Percentiles rank a stretch among this genome's conserved stretches.
phyloP scores from a whole-genome alignment of 495 filamentous ascomycete species.

The Penicillium turbatum region DNA sequence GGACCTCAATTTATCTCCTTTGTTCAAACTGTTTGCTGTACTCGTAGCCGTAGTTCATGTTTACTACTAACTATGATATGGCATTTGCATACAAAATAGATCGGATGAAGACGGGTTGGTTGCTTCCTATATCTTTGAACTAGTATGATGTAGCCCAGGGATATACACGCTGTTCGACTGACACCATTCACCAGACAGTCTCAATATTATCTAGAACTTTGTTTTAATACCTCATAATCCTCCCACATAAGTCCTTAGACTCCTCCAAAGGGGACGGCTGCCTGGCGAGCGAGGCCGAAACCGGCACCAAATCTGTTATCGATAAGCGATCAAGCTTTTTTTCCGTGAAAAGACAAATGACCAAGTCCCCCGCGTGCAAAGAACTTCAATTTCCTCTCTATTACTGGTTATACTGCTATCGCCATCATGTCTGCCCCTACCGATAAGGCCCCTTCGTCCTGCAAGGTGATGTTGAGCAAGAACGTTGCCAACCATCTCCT shows the following conservation, averaged over 20 bases:
- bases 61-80: too few species aligned
- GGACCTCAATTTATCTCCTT: slow-evolving; percentile 33
- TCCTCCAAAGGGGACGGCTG: background rate
- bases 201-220: background rate
- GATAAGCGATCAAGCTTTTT: slow-evolving; percentile 45
- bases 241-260: background rate
- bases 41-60: background rate
- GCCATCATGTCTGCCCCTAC: slow-evolving; percentile 35
- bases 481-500: slow-evolving; percentile 77
- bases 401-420: slow-evolving; percentile 3
- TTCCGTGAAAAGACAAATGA: slow-evolving; percentile 15
- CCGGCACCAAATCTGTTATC: slow-evolving; percentile 39
- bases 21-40: slow-evolving; percentile 14
- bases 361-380: slow-evolving; percentile 19
- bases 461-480: slow-evolving; percentile 86
- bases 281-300: slow-evolving; percentile 28
- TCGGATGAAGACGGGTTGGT: background rate
- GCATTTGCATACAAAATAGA: background rate
- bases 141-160: too few species aligned
- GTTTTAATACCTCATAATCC: background rate
- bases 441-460: slow-evolving; percentile 50
- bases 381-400: slow-evolving; percentile 10
- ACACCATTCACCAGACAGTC: background rate
- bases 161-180: background rate
- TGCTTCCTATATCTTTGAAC: too few species aligned